Percentiles rank a stretch among this genome's conserved stretches.
Conservation (phyloP, 345 rosid genomes). For the Garcia nutans region DNA sequence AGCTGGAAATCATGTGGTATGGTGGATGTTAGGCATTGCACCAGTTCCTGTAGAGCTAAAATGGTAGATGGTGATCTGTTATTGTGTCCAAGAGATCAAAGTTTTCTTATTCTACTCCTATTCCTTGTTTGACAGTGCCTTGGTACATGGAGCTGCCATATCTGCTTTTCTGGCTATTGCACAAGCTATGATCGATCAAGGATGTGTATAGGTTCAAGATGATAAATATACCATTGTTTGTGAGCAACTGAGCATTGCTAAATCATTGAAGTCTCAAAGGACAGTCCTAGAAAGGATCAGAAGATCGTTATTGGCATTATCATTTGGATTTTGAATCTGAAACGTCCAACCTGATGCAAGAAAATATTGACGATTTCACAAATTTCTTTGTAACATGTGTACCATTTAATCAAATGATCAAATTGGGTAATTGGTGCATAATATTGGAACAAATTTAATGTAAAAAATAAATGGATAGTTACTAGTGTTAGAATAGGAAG, state of each 20-base stretch:
- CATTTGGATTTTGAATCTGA: background rate
- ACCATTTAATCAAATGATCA: conserved; percentile 6
- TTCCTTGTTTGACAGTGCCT: conserved; percentile 53
- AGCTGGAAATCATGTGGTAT: background rate
- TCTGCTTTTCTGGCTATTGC: conserved; percentile 90
- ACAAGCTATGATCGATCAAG: conserved; percentile 99
- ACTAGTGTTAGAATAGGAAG: conserved; percentile 22
- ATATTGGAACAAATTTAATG: conserved; percentile 8
- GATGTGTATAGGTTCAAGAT: conserved; percentile 63
- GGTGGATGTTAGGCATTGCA: background rate
- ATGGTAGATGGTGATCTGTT: background rate
- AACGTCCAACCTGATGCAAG: background rate
- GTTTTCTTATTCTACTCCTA: background rate
- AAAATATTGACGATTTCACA: conserved; percentile 10
- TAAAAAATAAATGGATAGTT: conserved; percentile 14
- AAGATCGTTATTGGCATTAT: conserved; percentile 4
- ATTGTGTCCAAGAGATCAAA: background rate
- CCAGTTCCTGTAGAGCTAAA: background rate
- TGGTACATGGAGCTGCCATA: conserved; percentile 83
- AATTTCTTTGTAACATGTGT: conserved; percentile 28
- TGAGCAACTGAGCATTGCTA: background rate
- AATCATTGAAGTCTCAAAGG: background rate
- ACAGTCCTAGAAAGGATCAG: background rate
- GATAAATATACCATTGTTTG: conserved; percentile 11
- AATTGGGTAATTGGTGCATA: conserved; percentile 8